Base-by-base conservation (phyloP, 2,329 filamentous ascomycete species). In the Arthrobotrys entomopaga region DNA sequence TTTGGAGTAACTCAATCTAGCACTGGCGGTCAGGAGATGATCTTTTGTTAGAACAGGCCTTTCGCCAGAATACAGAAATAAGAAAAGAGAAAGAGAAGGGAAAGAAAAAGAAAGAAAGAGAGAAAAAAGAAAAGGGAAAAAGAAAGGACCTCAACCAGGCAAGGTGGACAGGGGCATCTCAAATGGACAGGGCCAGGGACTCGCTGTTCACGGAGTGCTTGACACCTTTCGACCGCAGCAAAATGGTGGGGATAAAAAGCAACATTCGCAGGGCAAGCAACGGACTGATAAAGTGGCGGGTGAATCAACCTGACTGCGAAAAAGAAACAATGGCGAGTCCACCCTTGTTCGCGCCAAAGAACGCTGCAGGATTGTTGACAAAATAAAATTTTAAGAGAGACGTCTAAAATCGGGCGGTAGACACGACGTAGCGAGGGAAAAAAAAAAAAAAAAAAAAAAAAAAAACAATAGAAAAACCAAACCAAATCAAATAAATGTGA, bases 211-310 rank as follows among this genome's bases (percentile, higher is more conserved):
- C 42, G 16, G 15, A 15, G 42, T 20, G 26, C 29, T 40, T 57
- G 8, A 26, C 40, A 60, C 56, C 56, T 38, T 69, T 61, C 43
- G 46, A 72, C 67, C 67, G 67, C 67, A 72, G 67, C 67, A 72
- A 65, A 52, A 58, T 65, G 59, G 66, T 71, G 66, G 66, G 66
- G 66, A 65, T 60, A 69, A 69, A 69, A 69, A 69, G 65, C 65
- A 69, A 69, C 16, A 3, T 49, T 34, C 46, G 22, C 6, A 48
- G n/a, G 49, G 29, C 46, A 69, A 56, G 43, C 42, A 56, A 56
- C 65, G 65, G 65, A 69, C 65, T 49, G 60, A 60, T 69, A 49
- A 61, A 49, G 65, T 69, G 65, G 65, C 65, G 65, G 65, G 56
- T 69, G 65, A 69, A 69, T 69, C 65, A 49, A 69, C 42, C 38